These are phyloP conservation scores for Fomes fomentarius DNA, from an alignment of 1,284 basidiomycete genomes.

Conservation along the genomic window DNA sequence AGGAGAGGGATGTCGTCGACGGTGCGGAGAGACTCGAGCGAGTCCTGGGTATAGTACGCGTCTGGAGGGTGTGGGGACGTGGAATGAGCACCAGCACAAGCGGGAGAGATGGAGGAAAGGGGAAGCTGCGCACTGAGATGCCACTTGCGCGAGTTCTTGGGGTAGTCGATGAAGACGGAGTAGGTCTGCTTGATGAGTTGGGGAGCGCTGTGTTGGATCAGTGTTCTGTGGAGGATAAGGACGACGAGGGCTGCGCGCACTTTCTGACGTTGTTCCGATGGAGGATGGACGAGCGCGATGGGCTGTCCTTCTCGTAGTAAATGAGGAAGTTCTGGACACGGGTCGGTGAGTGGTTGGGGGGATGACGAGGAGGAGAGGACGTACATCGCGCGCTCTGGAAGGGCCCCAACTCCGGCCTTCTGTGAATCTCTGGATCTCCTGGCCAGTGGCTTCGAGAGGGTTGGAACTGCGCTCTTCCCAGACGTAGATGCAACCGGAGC, in stretches of 20 bases:
- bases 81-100: neutral
- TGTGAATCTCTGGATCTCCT: constrained; percentile 48
- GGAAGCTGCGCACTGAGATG: constrained; percentile 41
- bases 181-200: constrained; percentile 48
- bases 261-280: constrained; percentile 29
- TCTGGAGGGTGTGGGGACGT: constrained; percentile 30
- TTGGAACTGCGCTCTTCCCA: constrained; percentile 47
- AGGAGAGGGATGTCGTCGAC: constrained; percentile 63
- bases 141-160: constrained; percentile 41
- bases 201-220: constrained; percentile 26
- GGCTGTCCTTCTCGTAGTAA: constrained; percentile 42
- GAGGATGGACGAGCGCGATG: constrained; percentile 34
- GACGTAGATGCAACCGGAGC: constrained; percentile 47
- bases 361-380: constrained; percentile 18
- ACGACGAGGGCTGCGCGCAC: constrained; percentile 15
- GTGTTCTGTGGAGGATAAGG: neutral
- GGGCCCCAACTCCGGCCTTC: constrained; percentile 41
- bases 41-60: constrained; percentile 46
- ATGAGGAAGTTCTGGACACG: constrained; percentile 39
- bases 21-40: constrained; percentile 55
- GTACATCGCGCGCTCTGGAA: constrained; percentile 40
- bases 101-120: neutral
- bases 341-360: neutral
- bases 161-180: constrained; percentile 42
- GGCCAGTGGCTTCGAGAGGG: constrained; percentile 41